Base-by-base conservation (phyloP, 148 eudicot species). In the Heliamphora exappendiculata region DNA sequence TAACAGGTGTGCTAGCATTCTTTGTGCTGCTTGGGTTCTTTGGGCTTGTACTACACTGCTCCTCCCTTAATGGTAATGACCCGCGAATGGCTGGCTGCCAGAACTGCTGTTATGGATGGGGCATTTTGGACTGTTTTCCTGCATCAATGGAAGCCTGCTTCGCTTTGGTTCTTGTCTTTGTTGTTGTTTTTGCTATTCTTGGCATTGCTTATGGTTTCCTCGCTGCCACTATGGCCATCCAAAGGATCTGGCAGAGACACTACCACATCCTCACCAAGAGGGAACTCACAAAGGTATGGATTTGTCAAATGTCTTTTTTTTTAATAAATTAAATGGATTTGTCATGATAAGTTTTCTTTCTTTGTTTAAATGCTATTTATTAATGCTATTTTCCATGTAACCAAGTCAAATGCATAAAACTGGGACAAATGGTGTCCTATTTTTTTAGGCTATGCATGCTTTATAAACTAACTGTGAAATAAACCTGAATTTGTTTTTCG, bases 171-270 rank as follows among this genome's bases (percentile, higher is more conserved):
- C 78, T 91, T 68, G 86, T 93, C 20, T 89, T 91, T 71, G 90
- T 88, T n/a, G 89, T 93, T 28, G 79, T 93, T 63, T 93, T 93
- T 71, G 98, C 92, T 59, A 88, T 93, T 47, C 96, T 93, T 45
- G 98, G 98, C 60, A 87, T 93, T 53, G 96, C 96, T 14, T 93
- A 93, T 81, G 94, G 96, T 73, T 88, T 93, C 75, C 89, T 93
- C 74, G 98, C 94, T 80, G 89, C 94, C 57, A 91, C 94, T 62
- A 87, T 91, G 96, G 91, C 90, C 76, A 70, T 91, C 53, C 98
- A 93, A 77, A 91, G 94, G 80, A 91, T 93, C 49, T 93, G 98
- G 98, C 98, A 91, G 82, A 89, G 96, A 80, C 98, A 93, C 81
- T 91, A 91, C 84, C 96, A 93, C 86, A 93, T 93, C 77, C 94